Evolutionary conservation across 257 asterid genomes (phyloP), one percentile per base, ranked within the genome.

Genomic region (Paraleonurus japonicus): DNA sequence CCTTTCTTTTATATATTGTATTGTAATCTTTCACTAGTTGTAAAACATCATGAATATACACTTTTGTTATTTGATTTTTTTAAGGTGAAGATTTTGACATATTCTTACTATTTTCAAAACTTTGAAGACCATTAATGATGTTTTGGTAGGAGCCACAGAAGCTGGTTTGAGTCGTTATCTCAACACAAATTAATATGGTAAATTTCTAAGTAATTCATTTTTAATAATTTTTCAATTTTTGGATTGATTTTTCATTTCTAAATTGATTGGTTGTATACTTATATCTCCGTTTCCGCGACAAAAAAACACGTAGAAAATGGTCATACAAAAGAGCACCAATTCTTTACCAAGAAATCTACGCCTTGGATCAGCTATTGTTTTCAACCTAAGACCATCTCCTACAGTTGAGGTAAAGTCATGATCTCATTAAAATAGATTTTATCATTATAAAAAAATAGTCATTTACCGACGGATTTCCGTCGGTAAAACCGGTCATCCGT

Each of bases 161-260:
- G 86, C 86, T 16, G 88, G 85, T 30, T 71, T 84, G 41, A 67
- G 76, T 33, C 77, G 75, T 7, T 84, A 84, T 74, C 81, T 84
- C 50, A 73, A 76, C 61, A 73, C 58, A 23, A 66, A n/a, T n/a
- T n/a, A 72, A 79, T 84, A 81, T 45, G 88, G 88, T 84, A 11
- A 73, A 47, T 51, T 13, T 13, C 17, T 13, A 43, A 13, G 6
- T 43, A 13, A 43, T 15, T 4, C 5, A 13, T 43, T 43, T 43
- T 41, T 11, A 2, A 43, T 43, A 4, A 1, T 13, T 43, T 12
- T 10, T 39, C 4, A 1, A 11, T 43, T 13, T n/a, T 13, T 43
- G 17, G 11, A 43, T 13, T 43, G 1, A 43, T 43, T 43, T 13
- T 43, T 32, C 51, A 43, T 43, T 43, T 15, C 3, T 22, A 12